Evolutionary conservation across 108 stramenopile genomes (phyloP).

Genomic region (Cyclotella kingstonii): DNA sequence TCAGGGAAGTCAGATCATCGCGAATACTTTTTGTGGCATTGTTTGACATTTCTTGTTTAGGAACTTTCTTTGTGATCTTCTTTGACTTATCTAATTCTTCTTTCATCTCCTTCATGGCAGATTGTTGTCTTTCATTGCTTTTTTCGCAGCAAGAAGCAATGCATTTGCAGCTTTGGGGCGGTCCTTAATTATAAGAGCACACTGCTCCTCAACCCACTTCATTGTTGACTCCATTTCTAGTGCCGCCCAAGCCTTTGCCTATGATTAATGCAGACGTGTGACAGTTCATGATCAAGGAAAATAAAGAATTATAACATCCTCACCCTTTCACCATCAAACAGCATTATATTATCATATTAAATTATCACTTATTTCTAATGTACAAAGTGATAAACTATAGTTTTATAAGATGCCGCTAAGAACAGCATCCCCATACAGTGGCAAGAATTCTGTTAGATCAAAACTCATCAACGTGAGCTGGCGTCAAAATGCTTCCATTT

Average conservation of each 20-base stretch:
- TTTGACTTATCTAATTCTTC: constrained; percentile 48
- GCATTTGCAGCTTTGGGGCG: constrained; percentile 50
- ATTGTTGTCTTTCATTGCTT: constrained; percentile 23
- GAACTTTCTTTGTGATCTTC: constrained; percentile 34
- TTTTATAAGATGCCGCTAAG: too few species aligned
- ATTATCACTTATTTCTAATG: too few species aligned
- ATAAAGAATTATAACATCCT: neutral
- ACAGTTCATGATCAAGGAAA: neutral
- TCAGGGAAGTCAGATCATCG: neutral
- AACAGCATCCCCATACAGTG: too few species aligned
- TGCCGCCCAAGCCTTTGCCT: constrained; percentile 53
- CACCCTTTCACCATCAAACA: constrained; percentile 45
- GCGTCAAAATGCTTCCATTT: too few species aligned
- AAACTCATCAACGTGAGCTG: too few species aligned
- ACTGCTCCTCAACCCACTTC: constrained; percentile 46
- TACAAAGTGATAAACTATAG: too few species aligned
- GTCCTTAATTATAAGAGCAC: constrained; percentile 37
- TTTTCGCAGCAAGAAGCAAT: constrained; percentile 39
- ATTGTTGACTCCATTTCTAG: constrained; percentile 41
- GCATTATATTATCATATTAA: too few species aligned
- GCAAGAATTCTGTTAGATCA: too few species aligned
- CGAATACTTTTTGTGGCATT: constrained; percentile 9
- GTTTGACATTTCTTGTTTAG: constrained; percentile 32
- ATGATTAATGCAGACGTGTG: neutral
- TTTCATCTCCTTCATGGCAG: constrained; percentile 65